Evolutionary conservation across 2,329 filamentous ascomycete species (phyloP).

Genomic region (Calonectria henricotiae): DNA sequence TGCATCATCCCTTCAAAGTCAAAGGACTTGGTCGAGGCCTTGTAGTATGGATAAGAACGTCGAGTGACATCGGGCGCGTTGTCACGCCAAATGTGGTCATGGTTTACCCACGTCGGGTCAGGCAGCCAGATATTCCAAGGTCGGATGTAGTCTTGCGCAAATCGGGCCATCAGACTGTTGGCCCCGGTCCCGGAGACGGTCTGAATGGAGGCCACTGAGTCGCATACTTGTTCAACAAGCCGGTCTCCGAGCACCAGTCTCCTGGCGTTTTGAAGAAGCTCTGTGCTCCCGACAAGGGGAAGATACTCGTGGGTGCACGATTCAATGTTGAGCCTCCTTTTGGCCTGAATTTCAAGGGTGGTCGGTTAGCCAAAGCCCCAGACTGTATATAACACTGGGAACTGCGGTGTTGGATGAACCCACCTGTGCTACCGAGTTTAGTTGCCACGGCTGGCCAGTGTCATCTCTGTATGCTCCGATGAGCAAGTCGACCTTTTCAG

Average conservation of each 20-base stretch:
- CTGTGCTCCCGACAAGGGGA: background rate
- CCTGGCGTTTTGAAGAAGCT: background rate
- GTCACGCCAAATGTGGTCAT: constrained; percentile 55
- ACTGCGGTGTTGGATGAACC: background rate
- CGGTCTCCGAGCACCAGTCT: background rate
- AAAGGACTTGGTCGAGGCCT: constrained; percentile 46
- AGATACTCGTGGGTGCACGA: constrained; percentile 16
- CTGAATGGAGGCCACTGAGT: constrained; percentile 53
- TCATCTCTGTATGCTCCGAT: constrained; percentile 25
- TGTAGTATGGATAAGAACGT: constrained; percentile 56
- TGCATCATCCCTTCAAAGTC: constrained; percentile 55
- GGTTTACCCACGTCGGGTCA: constrained; percentile 66
- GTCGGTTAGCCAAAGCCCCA: background rate
- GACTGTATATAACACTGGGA: background rate
- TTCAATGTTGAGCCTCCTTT: constrained; percentile 10
- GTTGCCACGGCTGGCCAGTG: constrained; percentile 10
- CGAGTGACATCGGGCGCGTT: constrained; percentile 47
- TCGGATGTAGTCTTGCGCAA: constrained; percentile 46
- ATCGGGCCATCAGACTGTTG: constrained; percentile 53
- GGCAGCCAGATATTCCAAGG: constrained; percentile 53
- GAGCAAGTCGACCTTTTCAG: constrained; percentile 12
- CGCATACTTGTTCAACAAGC: background rate
- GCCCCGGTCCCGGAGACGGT: constrained; percentile 59
- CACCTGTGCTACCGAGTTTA: background rate
- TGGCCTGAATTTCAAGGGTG: background rate